Evolutionary conservation across 306 rosid species (phyloP).

Genomic region (Glycine soja): DNA sequence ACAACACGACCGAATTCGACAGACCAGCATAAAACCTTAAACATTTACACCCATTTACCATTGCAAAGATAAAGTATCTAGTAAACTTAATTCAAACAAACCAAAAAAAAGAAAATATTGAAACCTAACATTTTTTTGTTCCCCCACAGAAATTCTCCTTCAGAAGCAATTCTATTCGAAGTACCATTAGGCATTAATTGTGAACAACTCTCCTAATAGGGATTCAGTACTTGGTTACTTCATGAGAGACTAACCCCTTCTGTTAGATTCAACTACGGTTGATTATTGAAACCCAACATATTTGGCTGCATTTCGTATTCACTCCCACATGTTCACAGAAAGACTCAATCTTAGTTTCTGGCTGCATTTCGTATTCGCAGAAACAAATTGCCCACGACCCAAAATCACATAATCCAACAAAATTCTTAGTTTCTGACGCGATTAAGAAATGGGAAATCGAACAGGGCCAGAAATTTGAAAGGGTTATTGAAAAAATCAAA

Average conservation of each 20-base stretch:
- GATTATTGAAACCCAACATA: not conserved
- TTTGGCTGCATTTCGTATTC: conserved; percentile 16
- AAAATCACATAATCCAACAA: not conserved
- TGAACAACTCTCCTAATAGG: too few relatives aligned
- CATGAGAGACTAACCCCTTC: too few relatives aligned
- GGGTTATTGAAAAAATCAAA: not conserved
- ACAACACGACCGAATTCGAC: conserved; percentile 1
- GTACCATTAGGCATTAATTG: too few relatives aligned
- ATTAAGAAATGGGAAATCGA: conserved; percentile 11
- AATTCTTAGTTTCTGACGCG: not conserved
- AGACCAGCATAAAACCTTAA: not conserved
- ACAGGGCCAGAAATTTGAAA: not conserved
- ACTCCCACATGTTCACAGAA: not conserved
- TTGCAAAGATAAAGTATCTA: not conserved
- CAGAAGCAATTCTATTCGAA: too few relatives aligned
- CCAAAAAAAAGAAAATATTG: not conserved
- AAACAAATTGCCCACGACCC: not conserved
- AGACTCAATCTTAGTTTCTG: conserved; percentile 14
- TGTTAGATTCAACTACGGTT: too few relatives aligned
- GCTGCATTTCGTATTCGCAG: conserved; percentile 6
- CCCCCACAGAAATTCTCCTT: too few relatives aligned
- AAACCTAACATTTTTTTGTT: not conserved
- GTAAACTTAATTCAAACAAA: not conserved
- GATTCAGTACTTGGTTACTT: too few relatives aligned
- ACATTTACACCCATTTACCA: not conserved